phyloP scores from a whole-genome alignment of 176 grass and related monocot genomes.

The Cymbopogon citratus region DNA sequence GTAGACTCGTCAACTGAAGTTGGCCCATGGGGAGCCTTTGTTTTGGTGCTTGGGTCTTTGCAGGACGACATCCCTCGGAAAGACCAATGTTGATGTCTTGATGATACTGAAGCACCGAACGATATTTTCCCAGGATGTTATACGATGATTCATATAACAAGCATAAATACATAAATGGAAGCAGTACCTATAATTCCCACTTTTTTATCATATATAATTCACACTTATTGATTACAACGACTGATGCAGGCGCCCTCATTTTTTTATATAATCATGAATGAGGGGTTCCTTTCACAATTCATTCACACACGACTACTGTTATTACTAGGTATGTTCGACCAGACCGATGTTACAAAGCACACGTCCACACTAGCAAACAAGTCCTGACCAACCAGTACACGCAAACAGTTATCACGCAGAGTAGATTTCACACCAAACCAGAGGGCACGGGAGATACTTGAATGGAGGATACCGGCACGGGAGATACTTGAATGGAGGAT shows the following conservation, averaged over 20 bases:
- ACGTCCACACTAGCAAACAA: not conserved
- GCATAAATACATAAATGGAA: not conserved
- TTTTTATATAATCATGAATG: slow-evolving; percentile 24
- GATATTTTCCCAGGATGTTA: not conserved
- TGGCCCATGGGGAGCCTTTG: too few relatives aligned
- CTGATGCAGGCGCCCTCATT: not conserved
- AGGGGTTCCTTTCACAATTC: not conserved
- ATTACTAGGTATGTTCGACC: too few relatives aligned
- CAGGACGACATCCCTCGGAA: too few relatives aligned
- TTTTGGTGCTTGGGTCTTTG: too few relatives aligned
- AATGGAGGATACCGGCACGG: not conserved
- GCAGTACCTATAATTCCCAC: not conserved
- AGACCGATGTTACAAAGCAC: not conserved
- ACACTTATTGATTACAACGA: not conserved
- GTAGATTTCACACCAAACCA: not conserved
- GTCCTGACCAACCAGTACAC: not conserved
- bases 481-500: not conserved
- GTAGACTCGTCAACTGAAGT: too few relatives aligned
- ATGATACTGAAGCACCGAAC: too few relatives aligned
- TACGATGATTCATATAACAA: too few relatives aligned
- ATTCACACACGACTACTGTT: not conserved
- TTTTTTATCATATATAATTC: not conserved
- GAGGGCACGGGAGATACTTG: not conserved
- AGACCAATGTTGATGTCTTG: too few relatives aligned
- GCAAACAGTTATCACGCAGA: slow-evolving; percentile 6